These are phyloP conservation scores for Gremmenia infestans DNA, from an alignment of 2,329 filamentous ascomycete genomes.

Conservation along the genomic window DNA sequence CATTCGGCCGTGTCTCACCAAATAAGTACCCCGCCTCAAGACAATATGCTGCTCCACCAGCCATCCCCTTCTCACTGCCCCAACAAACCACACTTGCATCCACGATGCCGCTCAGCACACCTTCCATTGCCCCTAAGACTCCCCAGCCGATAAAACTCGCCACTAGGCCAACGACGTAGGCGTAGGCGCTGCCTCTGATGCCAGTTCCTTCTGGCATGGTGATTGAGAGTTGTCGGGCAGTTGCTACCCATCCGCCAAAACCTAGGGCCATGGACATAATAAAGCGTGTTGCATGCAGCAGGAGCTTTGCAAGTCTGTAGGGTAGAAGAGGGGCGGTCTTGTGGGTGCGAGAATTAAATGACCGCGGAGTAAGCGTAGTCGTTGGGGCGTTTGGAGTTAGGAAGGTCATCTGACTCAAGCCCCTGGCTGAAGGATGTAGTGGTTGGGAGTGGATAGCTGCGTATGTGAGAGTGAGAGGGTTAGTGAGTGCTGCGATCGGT, in stretches of 20 bases:
- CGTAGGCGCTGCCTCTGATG: conserved; percentile 78
- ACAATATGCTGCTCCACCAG: conserved; percentile 72
- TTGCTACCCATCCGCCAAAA: conserved; percentile 95
- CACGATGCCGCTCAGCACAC: conserved; percentile 78
- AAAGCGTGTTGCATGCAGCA: conserved; percentile 84
- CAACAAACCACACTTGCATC: conserved; percentile 91
- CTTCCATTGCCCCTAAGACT: conserved; percentile 84
- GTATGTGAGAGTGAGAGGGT: conserved; percentile 88
- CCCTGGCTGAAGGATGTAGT: conserved; percentile 70
- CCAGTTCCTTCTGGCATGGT: conserved; percentile 45
- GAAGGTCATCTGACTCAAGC: conserved; percentile 76
- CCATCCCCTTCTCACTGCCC: conserved; percentile 76
- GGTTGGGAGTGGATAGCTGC: conserved; percentile 89
- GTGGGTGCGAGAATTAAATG: conserved; percentile 41
- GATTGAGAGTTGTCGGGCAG: conserved; percentile 71
- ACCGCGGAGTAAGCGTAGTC: conserved; percentile 60
- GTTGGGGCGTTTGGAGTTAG: conserved; percentile 68
- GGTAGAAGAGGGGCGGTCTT: conserved; percentile 60
- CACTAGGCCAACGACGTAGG: conserved; percentile 87
- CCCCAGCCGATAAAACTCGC: conserved; percentile 95
- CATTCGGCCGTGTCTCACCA: conserved; percentile 50
- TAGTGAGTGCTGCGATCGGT: conserved; percentile 79
- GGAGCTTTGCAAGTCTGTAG: conserved; percentile 84
- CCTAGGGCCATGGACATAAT: conserved; percentile 88
- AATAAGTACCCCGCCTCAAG: conserved; percentile 88